Evolutionary conservation across 306 rosid genomes (phyloP), one percentile per base, ranked within the genome.

Genomic region (Alnus glutinosa): DNA sequence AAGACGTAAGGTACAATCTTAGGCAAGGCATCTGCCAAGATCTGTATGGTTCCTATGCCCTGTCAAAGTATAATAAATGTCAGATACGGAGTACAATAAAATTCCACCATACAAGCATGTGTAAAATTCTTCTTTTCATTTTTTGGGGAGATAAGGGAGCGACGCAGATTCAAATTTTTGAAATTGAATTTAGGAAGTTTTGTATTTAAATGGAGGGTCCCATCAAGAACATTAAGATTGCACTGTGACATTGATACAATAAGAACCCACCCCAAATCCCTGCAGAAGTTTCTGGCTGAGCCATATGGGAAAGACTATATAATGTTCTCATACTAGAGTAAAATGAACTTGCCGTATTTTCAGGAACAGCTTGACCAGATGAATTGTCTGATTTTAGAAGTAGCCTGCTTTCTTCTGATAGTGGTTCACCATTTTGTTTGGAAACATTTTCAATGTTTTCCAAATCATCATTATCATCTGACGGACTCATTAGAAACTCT

Each of bases 1-100:
- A 95, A 81, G 81, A 95, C 99, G 78, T 91, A 95, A 49, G 99
- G 99, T 84, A 95, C 99, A 76, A 95, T 95, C 87, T 95, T 95
- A 18, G 99, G 99, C 85, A 95, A 87, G 82, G 98, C 92, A 64
- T 91, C 98, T 68, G 99, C 96, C 79, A 95, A 92, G 83, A 93
- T 87, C 88, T 93, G 99, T 84, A 95, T 86, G 75, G 98, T 89
- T 79, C 88, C 94, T 75, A 84, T 80, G 70, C 92, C 97, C 99
- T 95, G 96, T 87, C 80, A 75, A 85, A 82, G 52, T 66, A 73
- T 73, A 80, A 72, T 67, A 82, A 49, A 79, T 42, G 83, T 78
- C 76, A 73, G 71, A 79, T 15, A 48, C 77, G 9, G 30, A 44
- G 34, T 52, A 13, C 50, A 1, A 66, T 12, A 39, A 32, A 15